Base-by-base conservation (phyloP, 148 eudicot species). In the Camellia lanceoleosa region DNA sequence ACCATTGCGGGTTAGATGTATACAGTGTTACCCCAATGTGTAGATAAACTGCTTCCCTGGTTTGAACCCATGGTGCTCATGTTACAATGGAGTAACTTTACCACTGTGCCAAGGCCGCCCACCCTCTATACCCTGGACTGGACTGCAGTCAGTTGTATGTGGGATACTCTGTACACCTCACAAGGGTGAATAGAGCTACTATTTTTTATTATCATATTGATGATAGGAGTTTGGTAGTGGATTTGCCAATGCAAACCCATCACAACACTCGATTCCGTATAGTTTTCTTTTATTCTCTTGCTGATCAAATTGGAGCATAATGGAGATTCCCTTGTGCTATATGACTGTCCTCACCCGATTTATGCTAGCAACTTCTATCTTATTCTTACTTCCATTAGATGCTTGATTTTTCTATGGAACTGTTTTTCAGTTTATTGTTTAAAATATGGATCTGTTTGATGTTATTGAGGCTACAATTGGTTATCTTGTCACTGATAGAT, bases 371-470 rank as follows among this genome's bases (percentile, higher is more conserved):
- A 41, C 16, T 61, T 72, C 14, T 20, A 72, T 20, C 60, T 23
- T 20, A 13, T 12, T 6, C 60, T 23, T 20, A 13, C 18, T 6
- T 7, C 15, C n/a, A 18, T 70, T n/a, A 46, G 47, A 14, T 72
- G 75, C 75, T 52, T 72, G n/a, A 72, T 72, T 72, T 20, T 52
- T 44, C 30, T 8, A 46, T 70, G 23, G 38, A 70, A 70, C 30
- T 70, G 55, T 19, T n/a, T 52, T 44, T 47, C 12, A 19, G 72
- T 15, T 47, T 68, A 47, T 47, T n/a, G 14, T 69, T 15, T 70
- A 20, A 47, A 47, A 46, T n/a, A 5, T 69, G 30, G 73, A 46
- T 70, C 73, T 70, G 73, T 20, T 70, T 70, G 30, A 52, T 19
- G 56, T 19, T 3, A 41, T 23, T 13, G 5, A 71, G 43, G 4